phyloP scores from a whole-genome alignment of 2,329 filamentous ascomycete genomes.

The Aspergillus sp. region DNA sequence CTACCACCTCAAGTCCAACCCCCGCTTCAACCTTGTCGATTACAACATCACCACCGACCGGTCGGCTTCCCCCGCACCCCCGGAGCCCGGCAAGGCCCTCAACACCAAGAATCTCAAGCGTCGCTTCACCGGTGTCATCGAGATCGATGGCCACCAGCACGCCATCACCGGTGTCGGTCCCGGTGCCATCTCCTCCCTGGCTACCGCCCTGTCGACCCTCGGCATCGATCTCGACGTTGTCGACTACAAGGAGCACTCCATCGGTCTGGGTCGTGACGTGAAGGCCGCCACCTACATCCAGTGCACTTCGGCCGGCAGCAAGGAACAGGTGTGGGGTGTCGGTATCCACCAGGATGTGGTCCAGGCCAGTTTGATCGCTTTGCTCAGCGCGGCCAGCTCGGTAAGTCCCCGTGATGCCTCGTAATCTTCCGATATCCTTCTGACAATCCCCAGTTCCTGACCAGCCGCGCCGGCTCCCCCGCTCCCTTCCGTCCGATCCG shows the following conservation, averaged over 20 bases:
- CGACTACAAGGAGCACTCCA: constrained; percentile 95
- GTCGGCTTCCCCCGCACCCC: constrained; percentile 69
- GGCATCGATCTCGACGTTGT: constrained; percentile 86
- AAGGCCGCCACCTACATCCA: constrained; percentile 97
- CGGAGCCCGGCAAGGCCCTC: constrained; percentile 66
- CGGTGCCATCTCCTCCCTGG: constrained; percentile 85
- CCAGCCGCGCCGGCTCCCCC: constrained; percentile 68
- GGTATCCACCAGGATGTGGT: constrained; percentile 86
- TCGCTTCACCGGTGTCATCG: constrained; percentile 80
- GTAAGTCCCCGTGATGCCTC: constrained; percentile 54
- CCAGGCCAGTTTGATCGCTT: constrained; percentile 80
- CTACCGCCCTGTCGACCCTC: constrained; percentile 73
- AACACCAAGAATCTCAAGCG: constrained; percentile 77
- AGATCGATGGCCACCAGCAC: constrained; percentile 78
- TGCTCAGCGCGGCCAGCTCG: constrained; percentile 80
- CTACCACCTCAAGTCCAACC: constrained; percentile 81
- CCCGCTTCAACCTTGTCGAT: constrained; percentile 82
- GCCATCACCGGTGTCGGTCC: constrained; percentile 78
- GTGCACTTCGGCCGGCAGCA: constrained; percentile 68
- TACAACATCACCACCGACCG: constrained; percentile 89
- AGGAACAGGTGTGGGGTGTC: constrained; percentile 48
- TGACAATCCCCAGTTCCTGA: constrained; percentile 61
- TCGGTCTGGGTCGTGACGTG: constrained; percentile 75
- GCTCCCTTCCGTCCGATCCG: constrained; percentile 60
- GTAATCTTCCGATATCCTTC: neutral